phyloP scores from a whole-genome alignment of 2,329 filamentous ascomycete genomes.

The Dothistroma septosporum region DNA sequence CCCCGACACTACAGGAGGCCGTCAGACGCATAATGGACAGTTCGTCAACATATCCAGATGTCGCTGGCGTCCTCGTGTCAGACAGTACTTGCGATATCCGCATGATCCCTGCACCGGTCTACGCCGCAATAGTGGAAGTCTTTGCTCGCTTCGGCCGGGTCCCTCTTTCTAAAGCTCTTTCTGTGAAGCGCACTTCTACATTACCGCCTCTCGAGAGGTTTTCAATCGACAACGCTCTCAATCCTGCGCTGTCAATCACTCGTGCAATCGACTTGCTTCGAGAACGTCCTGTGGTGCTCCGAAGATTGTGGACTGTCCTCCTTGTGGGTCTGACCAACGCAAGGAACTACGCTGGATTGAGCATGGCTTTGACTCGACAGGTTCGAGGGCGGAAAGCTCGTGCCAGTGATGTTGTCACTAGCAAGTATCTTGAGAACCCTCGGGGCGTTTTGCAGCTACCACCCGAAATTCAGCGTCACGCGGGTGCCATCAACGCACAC shows the following conservation, averaged over 20 bases:
- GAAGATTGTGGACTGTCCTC: constrained; percentile 26
- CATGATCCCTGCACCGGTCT: background rate
- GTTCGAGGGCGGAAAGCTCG: background rate
- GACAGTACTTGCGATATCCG: background rate
- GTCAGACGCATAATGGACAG: constrained; percentile 44
- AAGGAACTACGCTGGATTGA: constrained; percentile 10
- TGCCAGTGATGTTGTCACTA: background rate
- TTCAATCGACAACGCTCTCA: background rate
- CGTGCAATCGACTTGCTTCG: constrained; percentile 30
- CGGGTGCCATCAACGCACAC: constrained; percentile 23
- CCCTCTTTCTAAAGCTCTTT: background rate
- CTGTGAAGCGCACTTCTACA: background rate
- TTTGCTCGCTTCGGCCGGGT: background rate
- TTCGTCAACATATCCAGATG: constrained; percentile 10
- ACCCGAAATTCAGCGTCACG: constrained; percentile 2
- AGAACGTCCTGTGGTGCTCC: constrained; percentile 13
- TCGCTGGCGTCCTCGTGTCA: constrained; percentile 9
- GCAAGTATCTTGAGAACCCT: background rate
- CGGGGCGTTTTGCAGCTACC: background rate
- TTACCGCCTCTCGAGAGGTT: constrained; percentile 8
- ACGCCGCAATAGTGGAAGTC: background rate
- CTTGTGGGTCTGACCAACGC: constrained; percentile 24
- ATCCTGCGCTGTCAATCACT: constrained; percentile 17
- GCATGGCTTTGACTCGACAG: background rate
- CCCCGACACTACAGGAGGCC: constrained; percentile 47